Base-by-base conservation (phyloP, 1,139 yeast species). In the Pichia terricola region DNA sequence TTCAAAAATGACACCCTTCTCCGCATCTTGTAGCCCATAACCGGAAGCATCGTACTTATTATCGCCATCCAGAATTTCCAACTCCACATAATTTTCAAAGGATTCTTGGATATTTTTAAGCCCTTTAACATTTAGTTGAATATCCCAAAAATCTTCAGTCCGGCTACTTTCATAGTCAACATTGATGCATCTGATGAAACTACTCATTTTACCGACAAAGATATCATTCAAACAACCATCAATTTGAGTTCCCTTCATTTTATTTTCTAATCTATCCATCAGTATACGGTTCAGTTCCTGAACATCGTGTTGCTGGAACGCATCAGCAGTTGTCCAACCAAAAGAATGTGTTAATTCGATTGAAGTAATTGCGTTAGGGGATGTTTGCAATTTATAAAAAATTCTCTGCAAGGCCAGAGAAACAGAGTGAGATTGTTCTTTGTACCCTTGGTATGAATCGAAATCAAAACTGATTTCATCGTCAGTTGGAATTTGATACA, bases 281-380 rank as follows among this genome's bases (percentile, higher is more conserved):
- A 91, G 71, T 36, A 94, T 89, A 56, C 99, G 81, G 60, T 89
- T 88, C 61, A 94, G 72, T 62, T 91, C 99, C 61, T 94, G 98
- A 16, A 91, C 96, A 61, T 91, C 99, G 63, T 91, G 98, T 63
- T 91, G 99, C 6, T 95, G 86, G 62, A 91, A 94, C 0, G 97
- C 96, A 56, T 91, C 98, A 9, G 82, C 81, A 8, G 88, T 76
- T 60, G 89, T 96, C 99, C 99, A 91, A 9, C 99, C 98, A 69
- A 91, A 91, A 0, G 97, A 82, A 50, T 78, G 77, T 0, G 98
- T 91, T 47, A 91, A 70, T 58, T 87, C 96, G 51, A 77, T 63
- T 0, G 99, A 91, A 46, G 86, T 94, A 4, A 89, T 79, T 0
- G 96, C 86, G 28, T 75, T 78, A 26, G 70, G 66, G 0, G 95